Base-by-base conservation (phyloP, 2,329 filamentous ascomycete genomes). In the Pseudocercospora fijiensis region DNA sequence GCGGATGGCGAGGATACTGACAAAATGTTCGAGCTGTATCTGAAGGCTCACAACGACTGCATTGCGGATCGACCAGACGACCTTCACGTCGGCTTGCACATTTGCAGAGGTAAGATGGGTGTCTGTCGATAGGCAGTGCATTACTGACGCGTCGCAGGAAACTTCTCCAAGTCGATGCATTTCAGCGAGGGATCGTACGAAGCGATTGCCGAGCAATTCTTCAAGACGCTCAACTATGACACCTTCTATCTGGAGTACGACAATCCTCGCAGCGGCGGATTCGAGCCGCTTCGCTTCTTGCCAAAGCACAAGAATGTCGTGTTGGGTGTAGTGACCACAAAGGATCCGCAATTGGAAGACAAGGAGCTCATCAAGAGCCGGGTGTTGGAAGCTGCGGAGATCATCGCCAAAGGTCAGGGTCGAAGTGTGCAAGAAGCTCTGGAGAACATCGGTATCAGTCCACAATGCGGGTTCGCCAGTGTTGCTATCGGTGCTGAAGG, bases 221-320 rank as follows among this genome's bases (percentile, higher is more conserved):
- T 78, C 72, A 73, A 73, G 66, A 71, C 73, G 1, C 72, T 77
- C 61, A 74, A 76, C 66, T 77, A 76, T 63, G 75, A 78, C 65
- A 77, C 76, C 28, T 77, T 77, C 69, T 78, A 78, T 69, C 72
- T 78, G 51, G 76, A 78, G 65, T 78, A 77, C 68, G 76, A 78
- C 67, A 77, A 76, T 63, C 71, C 72, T 20, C 73, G 76, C 22
- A 75, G 73, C 28, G 76, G 76, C 58, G 76, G 76, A 24, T 78
- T 78, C 66, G 76, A 77, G 67, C 76, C 76, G 6, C 70, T 78
- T 28, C 73, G 75, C 22, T 76, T 74, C 71, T 65, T 78, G 59
- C 76, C 75, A n/a, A 66, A 68, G 65, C 71, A 75, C 65, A 78
- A 77, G 72, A 77, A 76, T 63, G 76, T 78, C 43, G 76, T 78